A percentile compares a stretch with the other conserved stretches of the same genome.
Evolutionary conservation across 2,329 filamentous ascomycete genomes (phyloP).

Genomic region (Tolypocladium cylindrosporum): DNA sequence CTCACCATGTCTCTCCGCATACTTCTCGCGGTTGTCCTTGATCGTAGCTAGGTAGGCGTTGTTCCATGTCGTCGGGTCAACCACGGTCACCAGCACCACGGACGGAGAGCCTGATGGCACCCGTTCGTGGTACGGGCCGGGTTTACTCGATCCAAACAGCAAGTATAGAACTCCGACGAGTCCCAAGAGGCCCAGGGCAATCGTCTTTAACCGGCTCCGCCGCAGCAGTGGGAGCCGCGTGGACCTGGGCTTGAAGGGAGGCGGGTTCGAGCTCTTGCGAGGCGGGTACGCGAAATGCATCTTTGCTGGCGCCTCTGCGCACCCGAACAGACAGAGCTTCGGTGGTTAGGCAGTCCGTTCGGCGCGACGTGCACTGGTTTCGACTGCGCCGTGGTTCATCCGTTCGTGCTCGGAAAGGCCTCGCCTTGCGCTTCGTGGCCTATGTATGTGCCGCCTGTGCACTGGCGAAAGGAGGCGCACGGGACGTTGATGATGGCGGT

Average conservation of each 20-base stretch:
- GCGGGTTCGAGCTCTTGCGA: constrained; percentile 70
- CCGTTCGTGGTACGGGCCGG: constrained; percentile 22
- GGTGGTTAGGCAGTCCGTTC: background rate
- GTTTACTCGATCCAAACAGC: constrained; percentile 29
- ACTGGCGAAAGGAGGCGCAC: background rate
- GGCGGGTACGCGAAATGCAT: constrained; percentile 91
- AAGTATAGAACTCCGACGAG: constrained; percentile 53
- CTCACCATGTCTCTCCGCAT: constrained; percentile 79
- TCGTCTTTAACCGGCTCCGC: constrained; percentile 50
- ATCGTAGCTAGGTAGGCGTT: constrained; percentile 62
- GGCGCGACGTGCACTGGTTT: background rate
- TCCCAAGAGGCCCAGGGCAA: constrained; percentile 43
- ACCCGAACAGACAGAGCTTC: background rate
- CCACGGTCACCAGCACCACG: constrained; percentile 74
- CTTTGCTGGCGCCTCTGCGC: constrained; percentile 13
- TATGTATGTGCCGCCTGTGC: background rate
- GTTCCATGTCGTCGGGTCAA: constrained; percentile 59
- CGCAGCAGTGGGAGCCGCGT: constrained; percentile 44
- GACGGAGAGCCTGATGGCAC: constrained; percentile 45
- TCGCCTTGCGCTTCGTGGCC: background rate
- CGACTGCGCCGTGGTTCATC: background rate
- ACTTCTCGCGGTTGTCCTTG: constrained; percentile 72
- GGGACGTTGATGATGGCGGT: background rate
- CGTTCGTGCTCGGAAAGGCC: background rate
- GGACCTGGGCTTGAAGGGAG: constrained; percentile 56